Base-by-base conservation (phyloP, 352 stramenopile species). In the Aphanomyces cochlioides region DNA sequence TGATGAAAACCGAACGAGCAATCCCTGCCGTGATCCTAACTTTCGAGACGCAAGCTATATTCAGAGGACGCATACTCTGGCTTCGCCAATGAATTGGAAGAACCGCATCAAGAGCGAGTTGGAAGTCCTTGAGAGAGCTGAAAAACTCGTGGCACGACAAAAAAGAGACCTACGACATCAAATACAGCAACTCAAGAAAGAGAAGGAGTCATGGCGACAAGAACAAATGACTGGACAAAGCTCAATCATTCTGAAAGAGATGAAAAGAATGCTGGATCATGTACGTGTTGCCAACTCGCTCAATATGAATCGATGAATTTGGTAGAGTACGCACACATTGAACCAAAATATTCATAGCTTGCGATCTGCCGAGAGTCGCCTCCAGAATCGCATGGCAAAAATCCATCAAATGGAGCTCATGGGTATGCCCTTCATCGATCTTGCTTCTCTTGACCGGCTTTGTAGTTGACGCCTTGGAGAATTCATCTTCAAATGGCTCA, bases 201-300 rank as follows among this genome's bases (percentile, higher is more conserved):
- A 69, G 47, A 69, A 69, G 63, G 38, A 69, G 10, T 5, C 36
- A 21, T 69, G 63, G 63, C 40, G 50, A 6, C 43, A 34, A 12
- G 47, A 69, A 19, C 63, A 69, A 34, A 19, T 21, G 7, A 39
- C n/a, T 19, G 60, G 63, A 1, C 47, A 64, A 60, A 69, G 47
- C 50, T 38, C 63, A 13, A 21, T 45, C 15, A 28, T 50, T 41
- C 28, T 53, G 7, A 53, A 41, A 12, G 50, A 69, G 38, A 69
- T 69, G 63, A 60, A 69, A 64, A 43, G 63, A 3, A 47, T 69
- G 0, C 43, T 69, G 4, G 63, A 69, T 19, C 47, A 19, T 7
- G 63, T 69, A 61, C 28, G 28, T 17, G 40, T 19, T 19, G n/a
- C 5, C 7, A 12, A 2, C 21, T 15, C 47, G 56, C 13, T 38